Evolutionary conservation across 2,329 filamentous ascomycete genomes (phyloP).

Genomic region (Ophiostoma ips): DNA sequence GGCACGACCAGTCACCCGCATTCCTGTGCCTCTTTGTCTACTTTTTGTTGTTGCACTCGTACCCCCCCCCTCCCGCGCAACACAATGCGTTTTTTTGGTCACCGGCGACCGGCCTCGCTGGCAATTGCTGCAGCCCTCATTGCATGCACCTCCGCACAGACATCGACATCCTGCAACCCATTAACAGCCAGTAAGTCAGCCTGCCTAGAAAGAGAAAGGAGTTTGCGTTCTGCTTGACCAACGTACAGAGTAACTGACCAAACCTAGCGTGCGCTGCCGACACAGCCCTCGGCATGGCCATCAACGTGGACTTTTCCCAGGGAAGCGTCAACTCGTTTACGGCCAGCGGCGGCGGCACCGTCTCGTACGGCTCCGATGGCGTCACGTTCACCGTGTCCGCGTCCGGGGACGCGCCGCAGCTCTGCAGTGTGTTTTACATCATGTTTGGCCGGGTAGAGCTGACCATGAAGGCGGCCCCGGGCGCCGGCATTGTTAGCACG

Average conservation of each 20-base stretch:
- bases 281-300: conserved; percentile 69
- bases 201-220: too few species aligned
- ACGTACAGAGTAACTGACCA: too few species aligned
- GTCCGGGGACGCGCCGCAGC: conserved; percentile 71
- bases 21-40: background rate
- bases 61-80: background rate
- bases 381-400: conserved; percentile 66
- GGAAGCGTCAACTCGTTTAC: conserved; percentile 69
- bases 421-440: conserved; percentile 90
- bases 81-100: conserved; percentile 1
- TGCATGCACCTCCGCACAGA: conserved; percentile 18
- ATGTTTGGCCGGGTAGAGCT: conserved; percentile 94
- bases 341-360: conserved; percentile 47
- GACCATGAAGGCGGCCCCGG: conserved; percentile 72
- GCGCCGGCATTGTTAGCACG: conserved; percentile 84
- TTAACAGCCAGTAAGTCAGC: conserved; percentile 7
- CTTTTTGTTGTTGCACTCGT: too few species aligned
- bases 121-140: conserved; percentile 7
- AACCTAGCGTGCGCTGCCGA: conserved; percentile 53
- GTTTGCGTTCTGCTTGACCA: too few species aligned
- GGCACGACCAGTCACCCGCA: background rate
- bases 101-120: background rate
- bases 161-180: conserved; percentile 15
- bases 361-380: conserved; percentile 63
- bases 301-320: conserved; percentile 69